These are phyloP conservation scores for Cladosporium cucumerinum DNA, from an alignment of 2,329 filamentous ascomycete species.

Conservation along the genomic window DNA sequence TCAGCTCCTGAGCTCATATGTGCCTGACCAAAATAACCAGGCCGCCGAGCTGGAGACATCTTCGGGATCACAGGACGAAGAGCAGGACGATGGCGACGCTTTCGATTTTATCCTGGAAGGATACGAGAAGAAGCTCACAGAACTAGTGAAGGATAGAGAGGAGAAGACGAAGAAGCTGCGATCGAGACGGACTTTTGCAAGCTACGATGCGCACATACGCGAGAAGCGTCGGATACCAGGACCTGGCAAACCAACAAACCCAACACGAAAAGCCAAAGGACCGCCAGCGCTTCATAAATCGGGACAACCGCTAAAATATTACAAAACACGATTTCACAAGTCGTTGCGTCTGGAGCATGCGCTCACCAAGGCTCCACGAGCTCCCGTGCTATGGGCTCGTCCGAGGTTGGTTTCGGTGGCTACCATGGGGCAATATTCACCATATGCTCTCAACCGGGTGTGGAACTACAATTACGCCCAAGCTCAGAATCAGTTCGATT, in stretches of 20 bases:
- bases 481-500: constrained; percentile 18
- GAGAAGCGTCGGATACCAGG: neutral
- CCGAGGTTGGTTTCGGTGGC: constrained; percentile 2
- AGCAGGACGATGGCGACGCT: neutral
- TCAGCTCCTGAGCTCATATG: neutral
- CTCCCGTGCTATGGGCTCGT: neutral
- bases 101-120: constrained; percentile 13
- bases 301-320: neutral
- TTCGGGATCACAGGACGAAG: neutral
- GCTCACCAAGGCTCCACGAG: neutral
- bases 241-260: neutral
- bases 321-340: neutral
- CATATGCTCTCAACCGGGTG: constrained; percentile 1
- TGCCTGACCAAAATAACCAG: neutral
- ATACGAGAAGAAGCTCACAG: constrained; percentile 2
- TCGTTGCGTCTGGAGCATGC: neutral
- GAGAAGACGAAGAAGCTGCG: neutral
- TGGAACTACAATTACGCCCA: constrained; percentile 21
- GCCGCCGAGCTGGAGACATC: neutral
- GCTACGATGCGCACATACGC: neutral
- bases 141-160: too few relatives aligned
- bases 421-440: neutral
- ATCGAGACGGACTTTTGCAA: neutral
- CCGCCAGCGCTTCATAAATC: neutral
- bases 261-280: neutral